Conservation (phyloP, 2,329 filamentous ascomycete genomes). For the Podosphaera aphanis region DNA sequence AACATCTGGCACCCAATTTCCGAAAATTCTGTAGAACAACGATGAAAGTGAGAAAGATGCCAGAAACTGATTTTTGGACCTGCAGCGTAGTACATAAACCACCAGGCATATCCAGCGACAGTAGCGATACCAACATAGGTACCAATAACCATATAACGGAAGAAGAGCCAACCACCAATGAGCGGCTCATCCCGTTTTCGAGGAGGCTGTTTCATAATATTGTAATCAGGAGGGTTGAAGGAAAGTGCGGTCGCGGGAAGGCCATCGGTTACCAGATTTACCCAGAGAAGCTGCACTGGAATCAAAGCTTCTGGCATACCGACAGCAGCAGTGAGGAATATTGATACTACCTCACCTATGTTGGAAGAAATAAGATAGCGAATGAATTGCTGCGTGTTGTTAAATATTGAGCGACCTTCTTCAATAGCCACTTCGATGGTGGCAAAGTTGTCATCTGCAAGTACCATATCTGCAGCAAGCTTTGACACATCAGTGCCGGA, state of each 20-base stretch:
- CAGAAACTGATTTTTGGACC: conserved; percentile 82
- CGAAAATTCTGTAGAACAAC: conserved; percentile 64
- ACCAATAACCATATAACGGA: conserved; percentile 90
- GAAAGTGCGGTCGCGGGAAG: conserved; percentile 87
- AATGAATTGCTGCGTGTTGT: conserved; percentile 99
- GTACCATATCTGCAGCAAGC: conserved; percentile 92
- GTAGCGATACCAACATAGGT: conserved; percentile 87
- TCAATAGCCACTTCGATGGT: conserved; percentile 92
- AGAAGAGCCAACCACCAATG: conserved; percentile 88
- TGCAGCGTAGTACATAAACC: conserved; percentile 87
- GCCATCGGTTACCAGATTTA: conserved; percentile 94
- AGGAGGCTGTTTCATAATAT: conserved; percentile 85
- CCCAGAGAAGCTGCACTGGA: conserved; percentile 92
- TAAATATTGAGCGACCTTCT: conserved; percentile 94
- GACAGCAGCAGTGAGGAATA: conserved; percentile 86
- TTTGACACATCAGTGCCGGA: conserved; percentile 94
- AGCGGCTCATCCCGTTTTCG: conserved; percentile 81
- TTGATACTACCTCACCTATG: conserved; percentile 96
- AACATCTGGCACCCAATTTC: conserved; percentile 90
- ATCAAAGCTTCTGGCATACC: conserved; percentile 97
- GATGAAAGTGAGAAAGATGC: conserved; percentile 82
- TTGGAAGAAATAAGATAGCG: conserved; percentile 97
- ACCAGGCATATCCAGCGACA: conserved; percentile 97
- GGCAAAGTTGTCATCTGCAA: conserved; percentile 96
- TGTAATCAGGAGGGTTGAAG: conserved; percentile 96